A percentile compares a stretch with the other conserved stretches of the same genome.
These are phyloP conservation scores for Cenchrus purpureus DNA, from an alignment of 176 grass and related monocot genomes.

Conservation along the genomic window DNA sequence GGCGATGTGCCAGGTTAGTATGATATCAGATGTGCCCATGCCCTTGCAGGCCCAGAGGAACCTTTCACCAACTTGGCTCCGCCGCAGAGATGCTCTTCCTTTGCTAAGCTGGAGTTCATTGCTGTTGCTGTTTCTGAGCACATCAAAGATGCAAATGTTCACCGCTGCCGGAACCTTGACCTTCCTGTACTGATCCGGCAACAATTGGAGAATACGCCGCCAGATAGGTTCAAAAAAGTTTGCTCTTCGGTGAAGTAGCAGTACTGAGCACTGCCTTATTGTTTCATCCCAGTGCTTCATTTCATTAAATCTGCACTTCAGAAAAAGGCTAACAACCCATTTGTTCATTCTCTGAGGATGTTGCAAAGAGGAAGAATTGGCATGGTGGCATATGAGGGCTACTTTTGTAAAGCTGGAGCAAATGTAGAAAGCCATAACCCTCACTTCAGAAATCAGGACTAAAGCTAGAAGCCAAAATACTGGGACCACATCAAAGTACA, in stretches of 20 bases:
- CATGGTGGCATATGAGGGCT: not conserved
- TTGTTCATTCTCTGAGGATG: not conserved
- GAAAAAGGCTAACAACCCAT: not conserved
- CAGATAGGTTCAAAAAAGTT: not conserved
- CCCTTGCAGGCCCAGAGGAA: not conserved
- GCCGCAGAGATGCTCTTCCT: not conserved
- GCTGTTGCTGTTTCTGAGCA: not conserved
- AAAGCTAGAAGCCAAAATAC: not conserved
- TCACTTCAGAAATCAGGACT: not conserved
- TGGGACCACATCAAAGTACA: not conserved
- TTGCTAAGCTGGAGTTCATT: not conserved
- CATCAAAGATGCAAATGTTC: not conserved
- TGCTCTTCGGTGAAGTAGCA: not conserved
- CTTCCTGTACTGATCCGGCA: not conserved
- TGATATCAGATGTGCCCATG: not conserved
- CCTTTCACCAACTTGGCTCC: not conserved
- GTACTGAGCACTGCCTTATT: constrained; percentile 9
- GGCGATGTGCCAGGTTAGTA: constrained; percentile 15
- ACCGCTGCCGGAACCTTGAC: not conserved
- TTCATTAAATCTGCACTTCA: not conserved
- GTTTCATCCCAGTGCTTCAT: not conserved
- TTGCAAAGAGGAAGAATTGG: not conserved
- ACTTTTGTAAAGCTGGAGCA: constrained; percentile 28
- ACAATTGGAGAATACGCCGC: too few species aligned
- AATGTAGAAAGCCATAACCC: not conserved